Evolutionary conservation across 1,284 basidiomycete species (phyloP).

Genomic region (Microbotryum silenes-acaulis): DNA sequence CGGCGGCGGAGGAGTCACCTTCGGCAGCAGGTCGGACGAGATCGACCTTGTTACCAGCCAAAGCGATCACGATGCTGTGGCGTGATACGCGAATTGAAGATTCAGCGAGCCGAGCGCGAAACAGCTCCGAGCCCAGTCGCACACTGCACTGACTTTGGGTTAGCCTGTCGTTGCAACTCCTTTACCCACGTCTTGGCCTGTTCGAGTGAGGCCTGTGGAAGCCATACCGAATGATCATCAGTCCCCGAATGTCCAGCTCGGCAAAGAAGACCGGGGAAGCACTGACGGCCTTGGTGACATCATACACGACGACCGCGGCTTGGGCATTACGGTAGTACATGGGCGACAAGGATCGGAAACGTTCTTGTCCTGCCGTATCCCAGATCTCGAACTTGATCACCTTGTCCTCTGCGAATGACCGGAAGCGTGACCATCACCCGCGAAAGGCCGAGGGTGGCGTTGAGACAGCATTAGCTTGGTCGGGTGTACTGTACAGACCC

Average conservation of each 20-base stretch:
- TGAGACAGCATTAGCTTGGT: neutral
- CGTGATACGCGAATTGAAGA: too few relatives aligned
- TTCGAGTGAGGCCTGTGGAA: slow-evolving; percentile 66
- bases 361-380: slow-evolving; percentile 92
- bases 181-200: slow-evolving; percentile 99
- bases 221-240: neutral
- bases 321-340: slow-evolving; percentile 98
- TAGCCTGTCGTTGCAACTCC: slow-evolving; percentile 96
- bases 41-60: slow-evolving; percentile 79
- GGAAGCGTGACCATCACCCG: neutral
- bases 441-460: neutral
- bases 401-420: slow-evolving; percentile 56
- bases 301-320: slow-evolving; percentile 96
- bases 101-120: too few relatives aligned
- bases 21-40: slow-evolving; percentile 39
- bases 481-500: too few relatives aligned
- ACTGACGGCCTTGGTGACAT: slow-evolving; percentile 70
- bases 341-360: slow-evolving; percentile 73
- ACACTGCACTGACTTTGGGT: slow-evolving; percentile 53
- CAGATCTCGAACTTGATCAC: slow-evolving; percentile 92
- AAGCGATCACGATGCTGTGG: slow-evolving; percentile 90
- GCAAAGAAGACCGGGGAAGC: too few relatives aligned
- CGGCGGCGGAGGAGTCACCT: slow-evolving; percentile 39
- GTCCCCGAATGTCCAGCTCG: neutral
- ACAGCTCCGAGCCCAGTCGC: neutral